Evolutionary conservation across 306 rosid genomes (phyloP), one percentile per base, ranked within the genome.

Genomic region (Nissolia schottii): DNA sequence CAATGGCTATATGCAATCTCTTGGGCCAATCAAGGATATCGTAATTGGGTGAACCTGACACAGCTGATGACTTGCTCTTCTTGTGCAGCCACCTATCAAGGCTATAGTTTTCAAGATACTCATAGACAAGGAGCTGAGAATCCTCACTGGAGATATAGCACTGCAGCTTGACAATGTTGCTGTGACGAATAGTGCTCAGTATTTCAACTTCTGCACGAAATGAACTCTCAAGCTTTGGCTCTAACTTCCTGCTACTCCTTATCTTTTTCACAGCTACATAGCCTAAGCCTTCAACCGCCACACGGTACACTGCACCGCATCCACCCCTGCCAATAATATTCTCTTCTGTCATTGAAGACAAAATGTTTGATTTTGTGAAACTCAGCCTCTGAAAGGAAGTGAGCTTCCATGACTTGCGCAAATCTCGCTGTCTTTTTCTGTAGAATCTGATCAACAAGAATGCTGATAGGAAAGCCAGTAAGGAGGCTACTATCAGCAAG

Each of bases 141-240:
- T 73, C 80, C 29, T 87, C 82, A 19, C 77, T 81, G 14, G 92
- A 89, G 24, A 91, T 84, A 53, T 85, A 85, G 40, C 97, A 86
- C n/a, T 86, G 63, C 68, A 94, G 67, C 77, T 91, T 94, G 60
- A 94, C 97, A 28, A 94, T 86, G 85, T 94, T 94, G 49, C 58
- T 53, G 24, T 90, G 96, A 22, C 81, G 85, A 74, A 90, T 87
- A 0, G 80, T 67, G 64, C 92, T 76, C 50, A 87, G 19, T 60
- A 85, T 76, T 71, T 80, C 55, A 15, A 84, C 96, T 80, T 90
- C 96, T 2, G 90, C 86, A 13, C 9, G 50, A 73, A 90, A 90
- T 69, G 87, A 82, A 12, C 80, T 83, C 73, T 84, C 90, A 2
- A 90, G 89, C 7, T 67, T 80, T 31, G 70, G 14, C 12, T 84